Conservation (phyloP, 2,329 filamentous ascomycete species). For the Acrodontium crateriforme region DNA sequence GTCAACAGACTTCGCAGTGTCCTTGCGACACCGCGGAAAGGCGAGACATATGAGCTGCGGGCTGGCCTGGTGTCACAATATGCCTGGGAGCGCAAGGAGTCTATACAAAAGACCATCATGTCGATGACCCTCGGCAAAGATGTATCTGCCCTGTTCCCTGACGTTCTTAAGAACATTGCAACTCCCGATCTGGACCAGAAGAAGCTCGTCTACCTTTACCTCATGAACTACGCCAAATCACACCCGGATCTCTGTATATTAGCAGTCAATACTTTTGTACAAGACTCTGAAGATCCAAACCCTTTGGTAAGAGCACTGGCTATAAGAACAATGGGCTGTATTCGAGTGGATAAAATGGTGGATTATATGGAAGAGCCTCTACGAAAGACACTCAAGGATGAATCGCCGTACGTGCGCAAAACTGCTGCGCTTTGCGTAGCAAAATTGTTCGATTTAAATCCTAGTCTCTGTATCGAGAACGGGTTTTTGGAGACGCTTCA, state of each 20-base stretch:
- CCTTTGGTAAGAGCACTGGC: constrained; percentile 87
- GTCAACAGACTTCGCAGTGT: constrained; percentile 93
- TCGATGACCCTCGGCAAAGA: constrained; percentile 99
- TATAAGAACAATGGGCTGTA: constrained; percentile 97
- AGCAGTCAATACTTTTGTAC: constrained; percentile 96
- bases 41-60: constrained; percentile 94
- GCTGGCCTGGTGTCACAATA: constrained; percentile 94
- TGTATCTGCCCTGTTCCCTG: constrained; percentile 90
- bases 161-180: constrained; percentile 97
- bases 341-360: constrained; percentile 97
- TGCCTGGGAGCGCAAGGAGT: constrained; percentile 96
- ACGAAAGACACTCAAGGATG: constrained; percentile 88
- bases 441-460: constrained; percentile 93
- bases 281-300: constrained; percentile 97
- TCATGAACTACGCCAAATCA: constrained; percentile 99
- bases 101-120: constrained; percentile 99
- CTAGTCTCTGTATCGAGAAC: constrained; percentile 85
- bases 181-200: constrained; percentile 93
- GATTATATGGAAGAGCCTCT: constrained; percentile 99
- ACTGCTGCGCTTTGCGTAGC: constrained; percentile 96
- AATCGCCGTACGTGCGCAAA: constrained; percentile 96
- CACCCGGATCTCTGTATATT: constrained; percentile 97
- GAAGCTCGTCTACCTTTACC: constrained; percentile 95
- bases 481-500: constrained; percentile 89
- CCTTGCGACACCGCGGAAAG: constrained; percentile 85